Base-by-base conservation (phyloP, 495 filamentous ascomycete species). In the Clavariopsis aquatica region DNA sequence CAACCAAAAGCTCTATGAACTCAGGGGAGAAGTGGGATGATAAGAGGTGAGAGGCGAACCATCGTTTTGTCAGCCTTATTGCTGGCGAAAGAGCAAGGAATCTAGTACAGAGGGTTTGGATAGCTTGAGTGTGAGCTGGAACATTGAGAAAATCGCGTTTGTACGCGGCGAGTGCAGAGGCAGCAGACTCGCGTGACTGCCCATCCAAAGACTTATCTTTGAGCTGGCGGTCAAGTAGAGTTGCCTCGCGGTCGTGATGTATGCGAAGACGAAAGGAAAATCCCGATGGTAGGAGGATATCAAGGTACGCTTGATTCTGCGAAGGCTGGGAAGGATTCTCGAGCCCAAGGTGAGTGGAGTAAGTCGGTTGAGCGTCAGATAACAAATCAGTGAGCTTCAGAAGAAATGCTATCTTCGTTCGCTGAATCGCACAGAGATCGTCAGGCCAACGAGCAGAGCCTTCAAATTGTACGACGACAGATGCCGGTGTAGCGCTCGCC, bases 371-470 rank as follows among this genome's bases (percentile, higher is more conserved):
- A 45, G 84, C 79, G 10, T 54, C 71, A 62, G 87, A 79, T 9
- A 98, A 75, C 0, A 89, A 82, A 52, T 85, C 85, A 26, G 85
- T 86, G 52, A 98, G 87, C 73, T 89, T 93, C 7, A 95, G 72
- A 1, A 98, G 81, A 71, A 98, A 95, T 0, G 93, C 95, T 23
- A 93, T 82, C 75, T 98, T 98, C 12, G 93, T 93, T 73, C 90
- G 84, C 73, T 98, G 94, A 47, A 98, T 93, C 2, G 94, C 93
- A 10, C 81, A 80, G 8, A 98, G 77, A 69, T 93, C 89, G 66
- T 98, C 92, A 0, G 94, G 95, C 94, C 94, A 98, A 59, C 92
- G 88, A 10, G 84, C 85, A 4, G 95, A 98, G 31, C 89, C 90
- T 77, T 98, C 94, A 69, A 98, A 97, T 66, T 93, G 92, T 24